Evolutionary conservation across 2,329 filamentous ascomycete species (phyloP), one percentile per base, ranked within the genome.

Genomic region (Cercospora sp.): DNA sequence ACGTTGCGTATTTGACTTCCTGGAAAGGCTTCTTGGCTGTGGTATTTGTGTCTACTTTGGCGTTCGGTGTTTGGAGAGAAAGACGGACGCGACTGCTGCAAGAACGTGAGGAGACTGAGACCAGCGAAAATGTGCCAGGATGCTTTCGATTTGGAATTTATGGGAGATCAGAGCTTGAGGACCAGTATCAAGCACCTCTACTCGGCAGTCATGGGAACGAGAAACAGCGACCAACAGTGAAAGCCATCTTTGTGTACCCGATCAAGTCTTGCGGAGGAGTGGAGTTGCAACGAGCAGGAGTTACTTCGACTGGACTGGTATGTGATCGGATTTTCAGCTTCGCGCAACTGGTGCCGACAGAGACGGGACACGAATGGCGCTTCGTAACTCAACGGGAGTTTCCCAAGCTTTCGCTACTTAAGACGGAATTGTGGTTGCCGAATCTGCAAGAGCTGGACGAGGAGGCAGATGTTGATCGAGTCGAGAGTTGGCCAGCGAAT

Each of bases 321-420:
- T 80, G 82, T 67, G 83, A 84, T 68, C 78, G 83, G 67, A 76
- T 73, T 3, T 80, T 78, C 68, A 77, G 88, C 59, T 92, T 97
- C 77, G 93, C 91, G 1, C 90, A 94, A 78, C 78, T 83, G 48
- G 77, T 82, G 40, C 79, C 79, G 4, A 78, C 71, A 42, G 64
- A 69, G 18, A 51, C 65, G 7, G 75, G 79, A 59, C 84, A 83
- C 72, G 79, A 80, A 26, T 95, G 91, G 91, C 84, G 88, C 13
- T 90, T 91, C 76, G 83, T 93, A 77, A 92, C 91, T 0, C 87
- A 89, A 76, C 83, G 90, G 65, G 86, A 90, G 72, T 89, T 88
- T 72, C 88, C 92, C 1, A 85, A 85, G 51, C 84, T 98, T 62
- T 89, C 92, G 7, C 89, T 88, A 58, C 84, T 97, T 61, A 84